Percentiles rank a stretch among this genome's conserved stretches.
These are phyloP conservation scores for Zea mays DNA, from an alignment of 176 grass and related monocot species.

Conservation along the genomic window Zm-B73-REFERENCE-NAM-5.0 NC_050102.1:2159501-2160000, in stretches of 20 bases:
- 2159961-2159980: slow-evolving; percentile 76
- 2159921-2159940: neutral
- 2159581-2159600: slow-evolving; percentile 6
- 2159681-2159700: neutral
- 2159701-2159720: neutral
- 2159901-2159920: neutral
- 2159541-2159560: neutral
- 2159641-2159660: neutral
- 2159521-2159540: slow-evolving; percentile 14
- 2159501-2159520: neutral
- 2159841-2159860: neutral
- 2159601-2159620: neutral
- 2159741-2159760: neutral
- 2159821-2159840: neutral
- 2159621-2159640: neutral
- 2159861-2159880: neutral
- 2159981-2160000: slow-evolving; percentile 76
- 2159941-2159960: neutral
- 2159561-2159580: neutral
- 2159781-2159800: slow-evolving; percentile 5
- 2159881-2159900: neutral
- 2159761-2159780: neutral
- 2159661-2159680: neutral
- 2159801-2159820: neutral
- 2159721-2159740: neutral